A percentile compares a stretch with the other conserved stretches of the same genome.
These are phyloP conservation scores for Salisapilia sapeloensis DNA, from an alignment of 352 stramenopile species.

Conservation along the genomic window DNA sequence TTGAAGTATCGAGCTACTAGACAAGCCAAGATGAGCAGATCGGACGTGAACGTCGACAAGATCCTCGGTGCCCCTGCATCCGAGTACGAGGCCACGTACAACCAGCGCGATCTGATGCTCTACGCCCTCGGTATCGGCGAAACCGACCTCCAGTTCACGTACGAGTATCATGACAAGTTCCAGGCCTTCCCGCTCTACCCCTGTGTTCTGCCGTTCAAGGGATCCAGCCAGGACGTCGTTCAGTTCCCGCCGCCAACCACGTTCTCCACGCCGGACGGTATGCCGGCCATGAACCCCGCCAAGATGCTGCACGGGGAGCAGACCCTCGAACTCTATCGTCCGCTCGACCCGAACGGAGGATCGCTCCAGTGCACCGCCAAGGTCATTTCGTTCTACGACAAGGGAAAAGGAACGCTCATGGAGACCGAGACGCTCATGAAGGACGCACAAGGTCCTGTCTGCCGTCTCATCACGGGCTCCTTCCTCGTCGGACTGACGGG, in stretches of 20 bases:
- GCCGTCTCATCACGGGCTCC: constrained; percentile 56
- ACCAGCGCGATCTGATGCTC: constrained; percentile 77
- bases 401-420: constrained; percentile 69
- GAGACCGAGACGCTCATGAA: constrained; percentile 72
- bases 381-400: constrained; percentile 72
- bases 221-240: constrained; percentile 72
- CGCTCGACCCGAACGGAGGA: constrained; percentile 37
- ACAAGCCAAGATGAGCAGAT: constrained; percentile 19
- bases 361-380: constrained; percentile 34
- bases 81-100: constrained; percentile 58
- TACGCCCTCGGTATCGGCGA: constrained; percentile 83
- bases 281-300: constrained; percentile 58
- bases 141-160: constrained; percentile 73
- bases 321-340: constrained; percentile 61
- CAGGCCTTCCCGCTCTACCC: constrained; percentile 80
- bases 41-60: constrained; percentile 26
- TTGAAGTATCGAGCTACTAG: no score
- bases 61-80: constrained; percentile 34
- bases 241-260: constrained; percentile 68
- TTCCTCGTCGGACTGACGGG: constrained; percentile 69
- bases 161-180: constrained; percentile 78
- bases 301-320: constrained; percentile 81
- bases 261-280: constrained; percentile 31
- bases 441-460: constrained; percentile 41
- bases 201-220: constrained; percentile 78